A percentile compares a stretch with the other conserved stretches of the same genome.
Evolutionary conservation across 2,329 filamentous ascomycete species (phyloP).

Genomic region (Aspergillus quadricinctus): DNA sequence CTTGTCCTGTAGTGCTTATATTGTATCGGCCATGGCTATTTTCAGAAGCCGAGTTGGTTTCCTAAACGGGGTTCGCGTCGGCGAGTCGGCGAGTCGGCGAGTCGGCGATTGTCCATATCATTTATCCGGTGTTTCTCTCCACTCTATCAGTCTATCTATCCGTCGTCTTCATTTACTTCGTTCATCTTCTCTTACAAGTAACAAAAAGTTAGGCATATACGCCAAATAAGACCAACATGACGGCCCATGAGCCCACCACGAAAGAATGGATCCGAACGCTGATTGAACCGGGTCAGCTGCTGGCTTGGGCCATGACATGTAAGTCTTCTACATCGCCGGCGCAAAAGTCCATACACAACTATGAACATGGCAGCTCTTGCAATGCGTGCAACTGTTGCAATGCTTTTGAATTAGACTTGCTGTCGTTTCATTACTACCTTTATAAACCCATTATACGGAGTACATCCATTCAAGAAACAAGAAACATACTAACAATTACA

Average conservation of each 20-base stretch:
- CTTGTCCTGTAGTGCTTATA: neutral
- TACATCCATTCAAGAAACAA: neutral
- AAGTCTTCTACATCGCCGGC: conserved; percentile 8
- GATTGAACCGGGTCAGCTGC: conserved; percentile 22
- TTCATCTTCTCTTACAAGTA: neutral
- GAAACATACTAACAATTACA: conserved; percentile 15
- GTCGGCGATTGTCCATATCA: neutral
- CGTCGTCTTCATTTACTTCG: neutral
- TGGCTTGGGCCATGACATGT: conserved; percentile 25
- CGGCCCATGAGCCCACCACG: conserved; percentile 5
- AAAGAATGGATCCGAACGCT: conserved; percentile 16
- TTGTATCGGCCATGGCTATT: neutral
- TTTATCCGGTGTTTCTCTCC: neutral
- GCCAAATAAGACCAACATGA: conserved; percentile 1
- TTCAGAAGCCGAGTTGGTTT: neutral
- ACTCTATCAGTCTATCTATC: neutral
- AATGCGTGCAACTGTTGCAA: too few relatives aligned
- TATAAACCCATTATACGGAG: neutral
- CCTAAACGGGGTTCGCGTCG: neutral
- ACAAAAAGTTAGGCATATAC: neutral
- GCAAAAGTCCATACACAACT: neutral
- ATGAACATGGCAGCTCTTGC: neutral
- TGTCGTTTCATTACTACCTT: neutral
- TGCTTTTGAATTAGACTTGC: too few relatives aligned
- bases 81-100: neutral